These are phyloP conservation scores for Artemisia tridentata DNA, from an alignment of 129 eudicot genomes.

Conservation along the genomic window DNA sequence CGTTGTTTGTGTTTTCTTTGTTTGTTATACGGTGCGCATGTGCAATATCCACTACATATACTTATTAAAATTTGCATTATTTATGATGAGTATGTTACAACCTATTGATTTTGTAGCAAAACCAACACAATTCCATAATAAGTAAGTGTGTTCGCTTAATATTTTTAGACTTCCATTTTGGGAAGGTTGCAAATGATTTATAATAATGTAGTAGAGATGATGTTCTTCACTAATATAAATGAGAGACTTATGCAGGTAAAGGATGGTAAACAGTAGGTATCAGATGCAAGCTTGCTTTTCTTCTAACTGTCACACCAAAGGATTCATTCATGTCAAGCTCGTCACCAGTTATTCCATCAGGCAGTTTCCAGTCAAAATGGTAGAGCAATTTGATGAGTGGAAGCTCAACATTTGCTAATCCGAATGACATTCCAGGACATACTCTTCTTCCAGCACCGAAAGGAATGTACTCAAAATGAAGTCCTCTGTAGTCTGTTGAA, in stretches of 20 bases:
- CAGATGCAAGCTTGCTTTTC: conserved; percentile 32
- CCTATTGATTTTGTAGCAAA: too few species aligned
- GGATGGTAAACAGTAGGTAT: conserved; percentile 36
- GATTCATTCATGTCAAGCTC: conserved; percentile 46
- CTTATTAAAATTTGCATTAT: too few species aligned
- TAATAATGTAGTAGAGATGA: too few species aligned
- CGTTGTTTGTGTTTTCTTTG: too few species aligned
- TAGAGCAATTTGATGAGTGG: conserved; percentile 36
- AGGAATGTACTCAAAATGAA: conserved; percentile 41
- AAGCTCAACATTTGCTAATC: conserved; percentile 40
- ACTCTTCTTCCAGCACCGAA: conserved; percentile 52
- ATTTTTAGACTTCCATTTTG: too few species aligned
- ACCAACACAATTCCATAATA: too few species aligned
- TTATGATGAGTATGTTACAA: too few species aligned
- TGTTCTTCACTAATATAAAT: too few species aligned
- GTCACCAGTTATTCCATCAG: conserved; percentile 32
- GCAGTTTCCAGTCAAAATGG: conserved; percentile 59
- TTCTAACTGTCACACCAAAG: conserved; percentile 34
- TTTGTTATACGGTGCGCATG: too few species aligned
- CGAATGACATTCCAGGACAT: conserved; percentile 44
- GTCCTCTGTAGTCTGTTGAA: conserved; percentile 40
- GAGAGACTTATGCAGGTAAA: conserved; percentile 17
- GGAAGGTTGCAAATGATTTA: too few species aligned
- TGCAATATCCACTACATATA: too few species aligned
- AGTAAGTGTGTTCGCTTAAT: too few species aligned